Conservation (phyloP, 2,329 filamentous ascomycete genomes). For the Huntiella bhutanensis region DNA sequence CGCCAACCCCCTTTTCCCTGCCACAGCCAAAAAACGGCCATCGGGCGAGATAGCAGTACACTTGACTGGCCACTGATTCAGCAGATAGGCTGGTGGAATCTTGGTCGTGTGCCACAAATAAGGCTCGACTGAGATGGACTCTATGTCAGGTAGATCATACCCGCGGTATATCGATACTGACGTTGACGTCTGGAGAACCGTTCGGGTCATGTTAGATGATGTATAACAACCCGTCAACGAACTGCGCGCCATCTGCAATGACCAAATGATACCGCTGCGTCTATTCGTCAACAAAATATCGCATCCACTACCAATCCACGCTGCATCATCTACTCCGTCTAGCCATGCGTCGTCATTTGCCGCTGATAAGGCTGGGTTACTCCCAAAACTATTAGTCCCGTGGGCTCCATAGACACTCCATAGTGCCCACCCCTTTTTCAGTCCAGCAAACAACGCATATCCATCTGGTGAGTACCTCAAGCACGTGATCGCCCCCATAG, state of each 20-base stretch:
- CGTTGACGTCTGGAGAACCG: conserved; percentile 71
- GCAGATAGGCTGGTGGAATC: conserved; percentile 65
- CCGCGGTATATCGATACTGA: conserved; percentile 85
- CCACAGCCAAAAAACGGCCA: conserved; percentile 86
- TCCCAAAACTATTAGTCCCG: conserved; percentile 64
- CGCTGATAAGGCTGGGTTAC: conserved; percentile 43
- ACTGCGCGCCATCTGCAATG: conserved; percentile 81
- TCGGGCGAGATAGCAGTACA: conserved; percentile 77
- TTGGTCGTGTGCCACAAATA: conserved; percentile 90
- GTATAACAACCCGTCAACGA: conserved; percentile 85
- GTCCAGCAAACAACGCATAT: conserved; percentile 88
- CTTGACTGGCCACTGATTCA: conserved; percentile 85
- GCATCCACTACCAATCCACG: conserved; percentile 75
- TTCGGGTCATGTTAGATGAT: conserved; percentile 74
- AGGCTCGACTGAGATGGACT: conserved; percentile 76
- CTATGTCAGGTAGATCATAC: conserved; percentile 78
- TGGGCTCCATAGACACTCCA: conserved; percentile 97
- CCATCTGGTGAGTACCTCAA: conserved; percentile 85
- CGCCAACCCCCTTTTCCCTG: conserved; percentile 75
- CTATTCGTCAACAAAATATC: conserved; percentile 59
- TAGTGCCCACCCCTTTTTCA: conserved; percentile 78
- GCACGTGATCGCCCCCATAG: conserved; percentile 53
- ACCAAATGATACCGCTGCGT: conserved; percentile 64
- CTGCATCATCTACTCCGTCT: conserved; percentile 54
- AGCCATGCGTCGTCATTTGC: conserved; percentile 69